Base-by-base conservation (phyloP, 257 asterid genomes). In the Nicotiana paniculata region DNA sequence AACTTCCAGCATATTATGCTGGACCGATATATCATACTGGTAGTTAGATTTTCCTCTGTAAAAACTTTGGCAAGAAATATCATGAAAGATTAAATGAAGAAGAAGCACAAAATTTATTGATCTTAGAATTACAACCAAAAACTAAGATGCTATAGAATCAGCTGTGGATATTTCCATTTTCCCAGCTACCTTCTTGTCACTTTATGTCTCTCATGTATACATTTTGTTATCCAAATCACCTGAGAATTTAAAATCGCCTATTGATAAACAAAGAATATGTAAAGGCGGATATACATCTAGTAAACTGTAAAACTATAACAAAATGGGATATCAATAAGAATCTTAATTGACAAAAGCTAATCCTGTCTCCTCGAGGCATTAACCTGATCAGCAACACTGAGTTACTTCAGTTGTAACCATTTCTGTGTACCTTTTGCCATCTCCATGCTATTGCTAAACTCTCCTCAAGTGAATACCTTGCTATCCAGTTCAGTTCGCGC, bases 391-490 rank as follows among this genome's bases (percentile, higher is more conserved):
- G 79, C 64, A 26, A 72, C 28, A 28, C 46, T 16, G 15, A 51
- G 26, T 51, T 9, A 53, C 26, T 72, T 75, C 28, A 75, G 63
- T 75, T 51, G 74, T 93, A 95, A 43, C 98, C 98, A 80, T 87
- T 91, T 84, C 85, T 89, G 58, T 95, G 96, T n/a, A 89, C 89
- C 91, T 93, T 95, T 77, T 95, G 98, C 98, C 98, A 95, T 88
- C 90, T 92, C 98, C 98, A 95, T 2, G 98, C 98, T 11, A 89
- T 81, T 13, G 90, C 85, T 86, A 95, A 86, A 75, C 98, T 95
- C 75, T 92, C 90, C 83, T 91, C 88, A 57, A 95, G 97, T 79
- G 93, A 92, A 81, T 92, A 93, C 61, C 70, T 89, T 1, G 98
- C 94, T 68, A 83, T 89, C 98, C 98, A 95, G 67, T 90, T 88